These are phyloP conservation scores for Sphaceloma murrayae DNA, from an alignment of 2,329 filamentous ascomycete species.

Conservation along the genomic window DNA sequence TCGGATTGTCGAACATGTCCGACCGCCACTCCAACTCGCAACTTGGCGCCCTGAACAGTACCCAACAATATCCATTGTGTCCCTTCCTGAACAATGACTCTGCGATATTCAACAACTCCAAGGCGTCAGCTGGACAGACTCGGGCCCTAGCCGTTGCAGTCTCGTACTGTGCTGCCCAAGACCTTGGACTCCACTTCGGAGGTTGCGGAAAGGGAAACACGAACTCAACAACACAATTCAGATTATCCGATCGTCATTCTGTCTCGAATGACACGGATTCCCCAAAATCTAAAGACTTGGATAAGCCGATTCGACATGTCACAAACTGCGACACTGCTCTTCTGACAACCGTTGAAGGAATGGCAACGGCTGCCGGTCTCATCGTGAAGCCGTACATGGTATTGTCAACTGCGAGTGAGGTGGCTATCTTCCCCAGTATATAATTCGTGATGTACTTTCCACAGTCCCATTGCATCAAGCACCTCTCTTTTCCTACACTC, in stretches of 20 bases:
- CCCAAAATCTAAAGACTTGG: not conserved
- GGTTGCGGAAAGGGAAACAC: conserved; percentile 6
- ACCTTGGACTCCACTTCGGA: not conserved
- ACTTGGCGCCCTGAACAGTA: too few species aligned
- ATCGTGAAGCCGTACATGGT: not conserved
- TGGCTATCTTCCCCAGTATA: not conserved
- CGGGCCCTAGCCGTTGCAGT: too few species aligned
- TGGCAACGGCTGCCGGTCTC: not conserved
- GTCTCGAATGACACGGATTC: not conserved
- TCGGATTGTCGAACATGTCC: too few species aligned
- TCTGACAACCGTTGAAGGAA: not conserved
- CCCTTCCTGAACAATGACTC: too few species aligned
- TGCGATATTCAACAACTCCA: too few species aligned
- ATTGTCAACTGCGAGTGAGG: not conserved
- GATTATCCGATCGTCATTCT: not conserved
- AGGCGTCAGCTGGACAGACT: too few species aligned
- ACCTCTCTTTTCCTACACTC: conserved; percentile 11
- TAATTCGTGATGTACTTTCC: too few species aligned
- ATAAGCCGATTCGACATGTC: not conserved
- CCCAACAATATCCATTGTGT: too few species aligned
- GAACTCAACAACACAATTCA: not conserved
- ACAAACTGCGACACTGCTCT: not conserved
- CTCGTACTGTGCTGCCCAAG: too few species aligned
- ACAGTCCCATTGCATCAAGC: too few species aligned
- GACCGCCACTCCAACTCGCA: too few species aligned